These are phyloP conservation scores for Lactarius psammicola DNA, from an alignment of 768 basidiomycete genomes.

Conservation along the genomic window DNA sequence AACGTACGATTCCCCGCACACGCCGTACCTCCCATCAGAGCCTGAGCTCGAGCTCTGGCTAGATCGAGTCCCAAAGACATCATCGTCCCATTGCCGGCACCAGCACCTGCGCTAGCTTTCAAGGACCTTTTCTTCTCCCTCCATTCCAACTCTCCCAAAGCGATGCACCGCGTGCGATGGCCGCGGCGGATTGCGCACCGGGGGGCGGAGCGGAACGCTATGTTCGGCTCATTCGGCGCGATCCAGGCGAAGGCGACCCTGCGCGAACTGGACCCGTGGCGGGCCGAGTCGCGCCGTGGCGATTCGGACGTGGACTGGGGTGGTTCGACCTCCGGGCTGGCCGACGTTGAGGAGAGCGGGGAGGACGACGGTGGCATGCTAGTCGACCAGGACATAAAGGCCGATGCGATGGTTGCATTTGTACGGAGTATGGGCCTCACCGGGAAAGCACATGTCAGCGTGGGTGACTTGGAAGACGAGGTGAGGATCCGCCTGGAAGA, in stretches of 20 bases:
- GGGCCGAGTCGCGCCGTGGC: conserved; percentile 52
- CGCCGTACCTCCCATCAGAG: neutral
- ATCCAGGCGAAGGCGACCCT: conserved; percentile 54
- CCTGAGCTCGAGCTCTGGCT: neutral
- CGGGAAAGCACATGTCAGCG: conserved; percentile 51
- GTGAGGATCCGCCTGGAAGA: conserved; percentile 50
- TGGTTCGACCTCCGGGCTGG: conserved; percentile 31
- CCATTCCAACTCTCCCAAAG: conserved; percentile 35
- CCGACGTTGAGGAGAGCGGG: conserved; percentile 18
- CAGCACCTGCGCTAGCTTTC: conserved; percentile 31
- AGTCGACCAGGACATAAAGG: conserved; percentile 52
- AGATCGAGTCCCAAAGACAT: neutral
- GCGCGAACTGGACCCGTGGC: conserved; percentile 41
- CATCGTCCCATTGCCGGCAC: neutral
- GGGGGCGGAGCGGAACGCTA: conserved; percentile 32
- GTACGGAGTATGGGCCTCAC: conserved; percentile 48
- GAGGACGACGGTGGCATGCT: conserved; percentile 39
- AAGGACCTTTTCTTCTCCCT: conserved; percentile 38
- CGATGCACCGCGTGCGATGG: conserved; percentile 30
- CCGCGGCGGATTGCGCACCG: conserved; percentile 24
- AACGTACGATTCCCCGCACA: neutral
- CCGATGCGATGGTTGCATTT: conserved; percentile 54
- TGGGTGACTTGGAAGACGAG: conserved; percentile 64
- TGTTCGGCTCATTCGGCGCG: conserved; percentile 53
- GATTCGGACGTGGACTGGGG: conserved; percentile 75